phyloP scores from a whole-genome alignment of 1,284 basidiomycete species.

The Phellinidium pouzarii region DNA sequence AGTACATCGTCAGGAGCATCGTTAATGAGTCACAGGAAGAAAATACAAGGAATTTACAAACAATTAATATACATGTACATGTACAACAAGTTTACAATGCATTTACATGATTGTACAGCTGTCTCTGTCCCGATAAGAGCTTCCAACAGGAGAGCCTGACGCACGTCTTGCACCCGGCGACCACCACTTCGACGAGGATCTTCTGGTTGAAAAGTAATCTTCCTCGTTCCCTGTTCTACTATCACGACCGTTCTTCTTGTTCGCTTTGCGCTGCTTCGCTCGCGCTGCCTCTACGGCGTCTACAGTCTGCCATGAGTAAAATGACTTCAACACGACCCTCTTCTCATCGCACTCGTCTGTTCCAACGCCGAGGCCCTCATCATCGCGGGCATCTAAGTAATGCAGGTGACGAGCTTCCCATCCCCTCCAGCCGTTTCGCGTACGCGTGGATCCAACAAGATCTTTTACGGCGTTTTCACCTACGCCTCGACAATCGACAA shows the following conservation, averaged over 20 bases:
- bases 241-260: constrained; percentile 32
- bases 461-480: constrained; percentile 58
- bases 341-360: constrained; percentile 70
- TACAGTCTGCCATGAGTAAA: constrained; percentile 82
- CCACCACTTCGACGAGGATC: constrained; percentile 40
- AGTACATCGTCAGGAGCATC: too few relatives aligned
- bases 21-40: too few relatives aligned
- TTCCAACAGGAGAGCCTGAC: constrained; percentile 27
- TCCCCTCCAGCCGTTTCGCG: constrained; percentile 64
- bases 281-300: constrained; percentile 59
- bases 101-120: constrained; percentile 23
- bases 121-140: constrained; percentile 20
- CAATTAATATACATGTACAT: too few relatives aligned
- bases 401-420: constrained; percentile 59
- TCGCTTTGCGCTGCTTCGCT: constrained; percentile 46
- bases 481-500: constrained; percentile 72
- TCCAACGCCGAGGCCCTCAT: constrained; percentile 52
- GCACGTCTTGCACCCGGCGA: constrained; percentile 34
- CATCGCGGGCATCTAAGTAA: constrained; percentile 63
- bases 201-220: constrained; percentile 23
- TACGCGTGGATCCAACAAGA: constrained; percentile 47
- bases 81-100: background rate
- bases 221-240: constrained; percentile 8
- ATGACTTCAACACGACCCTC: constrained; percentile 77
- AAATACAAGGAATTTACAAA: background rate